These are phyloP conservation scores for Pyrenula massariospora DNA, from an alignment of 495 filamentous ascomycete species.

Conservation along the genomic window DNA sequence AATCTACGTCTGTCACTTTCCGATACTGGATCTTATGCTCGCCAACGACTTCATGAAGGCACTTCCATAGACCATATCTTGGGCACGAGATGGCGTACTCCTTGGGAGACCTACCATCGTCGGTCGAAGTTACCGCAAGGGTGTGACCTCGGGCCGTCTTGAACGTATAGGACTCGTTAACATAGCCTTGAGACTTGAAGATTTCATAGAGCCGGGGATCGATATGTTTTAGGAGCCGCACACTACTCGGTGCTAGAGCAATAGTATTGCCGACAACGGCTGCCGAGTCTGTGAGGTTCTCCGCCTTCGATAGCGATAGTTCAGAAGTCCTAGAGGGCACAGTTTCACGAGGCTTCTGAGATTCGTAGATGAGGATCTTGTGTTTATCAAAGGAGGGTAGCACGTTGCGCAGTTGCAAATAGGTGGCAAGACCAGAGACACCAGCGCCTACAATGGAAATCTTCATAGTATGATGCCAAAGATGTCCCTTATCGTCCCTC, in stretches of 20 bases:
- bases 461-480: no score
- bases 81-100: conserved; percentile 21
- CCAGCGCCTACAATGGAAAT: conserved; percentile 43
- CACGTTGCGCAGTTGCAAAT: conserved; percentile 37
- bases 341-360: conserved; percentile 7
- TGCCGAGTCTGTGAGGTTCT: conserved; percentile 15
- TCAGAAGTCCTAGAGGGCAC: neutral
- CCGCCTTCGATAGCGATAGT: neutral
- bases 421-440: conserved; percentile 33
- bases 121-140: conserved; percentile 7
- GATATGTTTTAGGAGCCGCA: conserved; percentile 30
- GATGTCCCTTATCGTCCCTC: no score
- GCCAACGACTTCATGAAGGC: conserved; percentile 18
- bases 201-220: conserved; percentile 21
- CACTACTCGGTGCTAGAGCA: conserved; percentile 36
- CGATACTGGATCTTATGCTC: conserved; percentile 18
- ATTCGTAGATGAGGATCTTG: conserved; percentile 25
- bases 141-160: conserved; percentile 23
- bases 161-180: conserved; percentile 19
- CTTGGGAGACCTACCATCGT: conserved; percentile 3
- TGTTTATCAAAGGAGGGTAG: conserved; percentile 20
- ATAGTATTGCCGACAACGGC: conserved; percentile 37
- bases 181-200: conserved; percentile 24
- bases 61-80: conserved; percentile 25
- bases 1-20: conserved; percentile 10